Conservation (phyloP, 371 early-diverging fungal genomes). For the Chytridium lagenaria region DNA sequence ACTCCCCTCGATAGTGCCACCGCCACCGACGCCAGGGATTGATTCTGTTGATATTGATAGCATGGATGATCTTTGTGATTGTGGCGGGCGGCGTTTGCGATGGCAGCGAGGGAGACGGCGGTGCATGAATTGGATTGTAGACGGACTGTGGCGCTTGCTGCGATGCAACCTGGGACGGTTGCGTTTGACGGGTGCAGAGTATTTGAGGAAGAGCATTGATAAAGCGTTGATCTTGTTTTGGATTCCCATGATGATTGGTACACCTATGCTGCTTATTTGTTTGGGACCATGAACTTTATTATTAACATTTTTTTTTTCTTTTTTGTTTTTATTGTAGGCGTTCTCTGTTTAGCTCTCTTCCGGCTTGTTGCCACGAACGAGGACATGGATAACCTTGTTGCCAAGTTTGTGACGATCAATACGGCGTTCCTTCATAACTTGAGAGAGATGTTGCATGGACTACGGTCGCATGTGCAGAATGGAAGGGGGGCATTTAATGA, state of each 20-base stretch:
- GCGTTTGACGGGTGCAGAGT: slow-evolving; percentile 15
- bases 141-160: slow-evolving; percentile 24
- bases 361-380: slow-evolving; percentile 30
- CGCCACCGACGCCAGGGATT: neutral
- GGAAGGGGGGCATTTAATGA: neutral
- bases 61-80: slow-evolving; percentile 21
- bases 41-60: neutral
- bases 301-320: neutral
- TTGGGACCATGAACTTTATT: no score
- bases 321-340: slow-evolving; percentile 2
- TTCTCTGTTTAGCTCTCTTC: slow-evolving; percentile 16
- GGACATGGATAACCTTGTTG: slow-evolving; percentile 34
- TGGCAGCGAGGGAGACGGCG: neutral
- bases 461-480: neutral
- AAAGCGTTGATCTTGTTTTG: slow-evolving; percentile 34
- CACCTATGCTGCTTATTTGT: slow-evolving; percentile 11
- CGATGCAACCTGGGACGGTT: slow-evolving; percentile 10
- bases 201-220: slow-evolving; percentile 5
- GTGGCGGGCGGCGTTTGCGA: slow-evolving; percentile 11
- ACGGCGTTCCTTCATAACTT: slow-evolving; percentile 33
- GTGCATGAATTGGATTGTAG: slow-evolving; percentile 26
- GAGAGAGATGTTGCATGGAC: slow-evolving; percentile 11
- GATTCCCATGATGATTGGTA: slow-evolving; percentile 29
- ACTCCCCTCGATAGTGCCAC: neutral
- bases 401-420: slow-evolving; percentile 24